Evolutionary conservation across 441 rosid species (phyloP).

Genomic region (Erodium moschatum): DNA sequence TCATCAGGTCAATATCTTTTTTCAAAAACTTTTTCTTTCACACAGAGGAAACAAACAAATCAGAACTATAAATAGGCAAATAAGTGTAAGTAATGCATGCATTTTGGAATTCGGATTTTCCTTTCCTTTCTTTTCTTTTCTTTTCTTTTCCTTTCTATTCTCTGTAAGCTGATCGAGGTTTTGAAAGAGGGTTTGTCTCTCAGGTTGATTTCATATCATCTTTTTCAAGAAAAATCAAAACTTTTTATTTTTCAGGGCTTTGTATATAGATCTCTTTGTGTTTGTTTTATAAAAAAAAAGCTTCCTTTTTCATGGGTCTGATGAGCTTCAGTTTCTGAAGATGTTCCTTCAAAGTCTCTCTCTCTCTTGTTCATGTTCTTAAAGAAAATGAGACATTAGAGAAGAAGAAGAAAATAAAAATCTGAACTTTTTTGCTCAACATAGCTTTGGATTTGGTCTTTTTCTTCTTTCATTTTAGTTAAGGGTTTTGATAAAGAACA

Average conservation of each 20-base stretch:
- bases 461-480: too few relatives aligned
- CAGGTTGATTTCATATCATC: slow-evolving; percentile 6
- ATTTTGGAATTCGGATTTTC: neutral
- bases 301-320: too few relatives aligned
- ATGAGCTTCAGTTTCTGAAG: too few relatives aligned
- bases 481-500: neutral
- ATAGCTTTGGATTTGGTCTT: neutral
- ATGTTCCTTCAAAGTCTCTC: too few relatives aligned
- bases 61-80: slow-evolving; percentile 2
- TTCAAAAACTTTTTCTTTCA: neutral
- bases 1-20: neutral
- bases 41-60: neutral
- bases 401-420: neutral
- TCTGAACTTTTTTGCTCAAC: neutral
- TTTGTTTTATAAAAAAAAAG: neutral
- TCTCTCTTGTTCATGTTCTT: too few relatives aligned
- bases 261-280: neutral
- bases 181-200: neutral
- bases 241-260: neutral
- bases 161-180: neutral
- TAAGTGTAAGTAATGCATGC: slow-evolving; percentile 6
- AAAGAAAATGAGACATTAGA: too few relatives aligned
- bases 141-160: neutral
- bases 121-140: too few relatives aligned
- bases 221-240: neutral